Base-by-base conservation (phyloP, 345 rosid species). In the Populus euphratica region DNA sequence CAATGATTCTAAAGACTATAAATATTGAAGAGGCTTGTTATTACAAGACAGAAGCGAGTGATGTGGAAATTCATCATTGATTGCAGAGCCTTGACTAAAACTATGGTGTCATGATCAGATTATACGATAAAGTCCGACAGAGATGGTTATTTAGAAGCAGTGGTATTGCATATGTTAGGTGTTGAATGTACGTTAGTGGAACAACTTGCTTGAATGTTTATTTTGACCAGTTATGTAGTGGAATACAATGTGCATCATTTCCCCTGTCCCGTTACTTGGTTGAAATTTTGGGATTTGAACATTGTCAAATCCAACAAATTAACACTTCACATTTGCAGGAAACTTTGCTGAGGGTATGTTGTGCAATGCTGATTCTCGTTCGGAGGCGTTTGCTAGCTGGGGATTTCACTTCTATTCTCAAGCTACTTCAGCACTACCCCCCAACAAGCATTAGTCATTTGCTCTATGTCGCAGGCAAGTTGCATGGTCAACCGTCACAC, bases 321-420 rank as follows among this genome's bases (percentile, higher is more conserved):
- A 61, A 49, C 43, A 41, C 7, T 63, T 39, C 11, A 23, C 23
- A 35, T 81, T 59, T 86, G 86, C 92, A 96, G 99, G 99, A 93
- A 61, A 92, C 97, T 31, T 79, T 96, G 78, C 93, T 96, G 16
- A 90, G 99, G 73, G 75, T 96, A 80, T 96, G 98, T 82, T 96
- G 99, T 54, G 98, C 98, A 38, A 96, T 96, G 99, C 85, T 96
- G 80, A 88, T 96, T 81, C 89, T 96, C 2, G 73, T 96, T 29
- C 81, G 99, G 70, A 90, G 94, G 70, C 94, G 99, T 52, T 81
- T 95, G n/a, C 90, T 95, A 39, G 95, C 91, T 0, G 95, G 95
- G 79, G 95, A 91, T 78, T 93, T 93, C 86, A 93, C 98, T 23
- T 87, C 93, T 23, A 93, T 87, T 80, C 91, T 93, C 73, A 88